These are phyloP conservation scores for Aspergillus floridensis DNA, from an alignment of 2,329 filamentous ascomycete species.

Conservation along the genomic window DNA sequence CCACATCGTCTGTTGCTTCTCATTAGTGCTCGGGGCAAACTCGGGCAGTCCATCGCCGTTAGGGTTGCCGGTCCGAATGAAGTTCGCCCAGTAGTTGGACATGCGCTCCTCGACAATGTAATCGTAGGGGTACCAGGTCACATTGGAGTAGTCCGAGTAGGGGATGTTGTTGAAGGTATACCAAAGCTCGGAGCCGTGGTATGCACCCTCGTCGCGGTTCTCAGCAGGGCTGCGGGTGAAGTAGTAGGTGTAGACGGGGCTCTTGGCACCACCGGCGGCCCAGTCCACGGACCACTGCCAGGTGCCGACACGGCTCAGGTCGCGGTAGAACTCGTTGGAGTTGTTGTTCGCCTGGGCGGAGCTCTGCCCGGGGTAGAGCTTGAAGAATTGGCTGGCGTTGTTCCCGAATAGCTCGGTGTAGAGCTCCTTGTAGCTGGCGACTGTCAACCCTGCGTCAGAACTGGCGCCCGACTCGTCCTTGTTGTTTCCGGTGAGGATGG, in stretches of 20 bases:
- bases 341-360: constrained; percentile 18
- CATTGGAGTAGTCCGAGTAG: constrained; percentile 19
- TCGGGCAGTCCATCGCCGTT: constrained; percentile 30
- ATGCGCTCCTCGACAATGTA: constrained; percentile 27
- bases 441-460: constrained; percentile 4
- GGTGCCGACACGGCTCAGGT: constrained; percentile 24
- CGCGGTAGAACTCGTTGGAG: constrained; percentile 25
- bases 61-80: constrained; percentile 32
- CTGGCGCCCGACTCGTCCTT: constrained; percentile 24
- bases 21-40: not conserved
- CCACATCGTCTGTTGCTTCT: constrained; percentile 5
- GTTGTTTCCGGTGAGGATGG: constrained; percentile 33
- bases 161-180: constrained; percentile 35
- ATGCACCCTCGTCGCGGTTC: constrained; percentile 22
- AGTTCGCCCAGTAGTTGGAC: constrained; percentile 33
- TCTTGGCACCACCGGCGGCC: constrained; percentile 22
- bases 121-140: constrained; percentile 29
- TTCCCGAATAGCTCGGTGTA: constrained; percentile 21
- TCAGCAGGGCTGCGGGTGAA: constrained; percentile 30
- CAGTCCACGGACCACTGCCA: constrained; percentile 29
- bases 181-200: constrained; percentile 32
- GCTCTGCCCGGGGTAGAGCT: constrained; percentile 25
- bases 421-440: constrained; percentile 16
- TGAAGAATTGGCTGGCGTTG: constrained; percentile 18
- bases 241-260: constrained; percentile 30